Conservation (phyloP, 805 yeast genomes). For the Saccharomycopsis capsularis region DNA sequence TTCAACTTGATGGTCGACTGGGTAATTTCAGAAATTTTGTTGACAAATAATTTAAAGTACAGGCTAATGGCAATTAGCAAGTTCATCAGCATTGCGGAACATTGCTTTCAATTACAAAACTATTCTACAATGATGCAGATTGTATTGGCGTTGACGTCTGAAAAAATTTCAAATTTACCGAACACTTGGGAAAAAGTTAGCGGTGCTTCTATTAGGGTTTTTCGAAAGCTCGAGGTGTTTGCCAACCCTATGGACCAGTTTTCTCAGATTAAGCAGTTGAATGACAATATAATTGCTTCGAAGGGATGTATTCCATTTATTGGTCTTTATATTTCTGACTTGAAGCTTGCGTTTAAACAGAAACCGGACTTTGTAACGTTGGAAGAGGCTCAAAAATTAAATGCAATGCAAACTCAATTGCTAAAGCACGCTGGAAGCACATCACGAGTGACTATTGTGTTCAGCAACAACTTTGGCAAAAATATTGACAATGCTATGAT, state of each 20-base stretch:
- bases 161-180: slow-evolving; percentile 48
- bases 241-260: slow-evolving; percentile 75
- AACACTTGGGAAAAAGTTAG: slow-evolving; percentile 71
- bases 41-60: slow-evolving; percentile 55
- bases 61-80: slow-evolving; percentile 70
- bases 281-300: slow-evolving; percentile 52
- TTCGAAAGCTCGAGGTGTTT: slow-evolving; percentile 61
- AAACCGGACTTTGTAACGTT: not conserved
- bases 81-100: slow-evolving; percentile 78
- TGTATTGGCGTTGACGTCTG: slow-evolving; percentile 69
- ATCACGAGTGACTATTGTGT: no score
- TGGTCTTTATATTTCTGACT: slow-evolving; percentile 77
- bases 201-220: slow-evolving; percentile 61
- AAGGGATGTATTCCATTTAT: slow-evolving; percentile 86
- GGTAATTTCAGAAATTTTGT: slow-evolving; percentile 80
- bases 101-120: slow-evolving; percentile 67
- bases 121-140: slow-evolving; percentile 85
- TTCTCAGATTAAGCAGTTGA: slow-evolving; percentile 52
- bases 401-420: not conserved
- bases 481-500: slow-evolving; percentile 35
- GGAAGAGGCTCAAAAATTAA: not conserved
- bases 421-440: no score
- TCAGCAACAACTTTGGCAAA: slow-evolving; percentile 23
- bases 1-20: slow-evolving; percentile 87
- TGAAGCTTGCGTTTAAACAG: slow-evolving; percentile 35